These are phyloP conservation scores for Sindora glabra DNA, from an alignment of 306 rosid genomes.

Conservation along the genomic window DNA sequence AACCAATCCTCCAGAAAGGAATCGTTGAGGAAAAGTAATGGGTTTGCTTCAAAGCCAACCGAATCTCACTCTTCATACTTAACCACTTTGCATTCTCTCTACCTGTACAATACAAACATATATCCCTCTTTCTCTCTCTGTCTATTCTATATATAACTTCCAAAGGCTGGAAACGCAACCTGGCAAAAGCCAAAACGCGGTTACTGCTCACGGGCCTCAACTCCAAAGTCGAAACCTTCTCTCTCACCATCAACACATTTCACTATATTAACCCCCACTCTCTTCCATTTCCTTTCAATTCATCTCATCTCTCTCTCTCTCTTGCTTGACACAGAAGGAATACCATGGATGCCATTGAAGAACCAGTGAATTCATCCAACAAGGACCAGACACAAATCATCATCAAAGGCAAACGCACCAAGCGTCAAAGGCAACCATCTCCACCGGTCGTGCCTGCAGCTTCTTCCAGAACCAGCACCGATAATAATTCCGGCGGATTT, in stretches of 20 bases:
- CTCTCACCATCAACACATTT: too few species aligned
- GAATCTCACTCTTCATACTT: constrained; percentile 88
- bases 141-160: constrained; percentile 36
- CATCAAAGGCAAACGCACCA: constrained; percentile 67
- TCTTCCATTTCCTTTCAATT: constrained; percentile 7
- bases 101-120: too few species aligned
- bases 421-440: constrained; percentile 49
- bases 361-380: constrained; percentile 4
- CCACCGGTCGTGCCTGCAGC: constrained; percentile 31
- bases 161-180: constrained; percentile 43
- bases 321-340: constrained; percentile 25
- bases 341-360: constrained; percentile 24
- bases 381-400: constrained; percentile 25
- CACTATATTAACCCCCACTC: constrained; percentile 30
- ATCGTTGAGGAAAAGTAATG: constrained; percentile 78
- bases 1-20: constrained; percentile 78
- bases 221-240: too few species aligned
- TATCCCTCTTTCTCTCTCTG: constrained; percentile 36
- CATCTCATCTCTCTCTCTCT: background rate
- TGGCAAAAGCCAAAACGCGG: constrained; percentile 40
- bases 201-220: constrained; percentile 50
- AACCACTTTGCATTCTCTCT: too few species aligned
- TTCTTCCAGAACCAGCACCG: constrained; percentile 12
- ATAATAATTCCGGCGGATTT: too few species aligned
- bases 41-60: constrained; percentile 98